Base-by-base conservation (phyloP, 306 rosid genomes). In the Ammopiptanthus mongolicus region DNA sequence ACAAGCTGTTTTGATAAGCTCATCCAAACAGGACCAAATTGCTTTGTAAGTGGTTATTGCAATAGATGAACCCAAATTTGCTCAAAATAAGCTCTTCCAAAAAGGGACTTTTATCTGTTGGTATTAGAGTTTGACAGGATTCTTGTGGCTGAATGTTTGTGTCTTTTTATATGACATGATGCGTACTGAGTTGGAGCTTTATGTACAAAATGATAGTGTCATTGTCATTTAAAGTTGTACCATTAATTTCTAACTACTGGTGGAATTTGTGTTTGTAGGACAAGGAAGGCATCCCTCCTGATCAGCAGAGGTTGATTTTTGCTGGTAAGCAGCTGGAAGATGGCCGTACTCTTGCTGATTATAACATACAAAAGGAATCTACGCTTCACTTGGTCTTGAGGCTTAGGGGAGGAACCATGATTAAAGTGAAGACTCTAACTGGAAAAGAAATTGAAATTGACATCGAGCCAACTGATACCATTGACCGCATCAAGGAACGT, bases 311-410 rank as follows among this genome's bases (percentile, higher is more conserved):
- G 85, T 73, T 95, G 89, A 91, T 95, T 50, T 95, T 95, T 78
- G 99, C 99, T 6, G 97, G 99, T 8, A 95, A 95, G 90, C 99
- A 95, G 86, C 87, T 95, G 85, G 97, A 95, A 86, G 97, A 95
- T 87, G 99, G 97, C 0, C 88, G 96, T 69, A 88, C 97, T 44
- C 97, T 95, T 79, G 97, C 99, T 42, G 96, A 95, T 81, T 95
- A 90, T 65, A 95, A 90, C 87, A 95, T 95, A 52, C 97, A 95
- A 76, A 91, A 95, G 92, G 99, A 91, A 83, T 95, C 99, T 0
- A 95, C 99, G 2, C 99, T 95, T 79, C 97, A 91, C 84, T 86
- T 90, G 58, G 97, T 95, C 41, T 84, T 95, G 87, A 91, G 99
- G 93, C 92, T 95, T 28, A 85, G 99, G 81, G 99, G 97, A 61